Evolutionary conservation across 208 protist genomes (phyloP).

Genomic region (Angomonas ambiguus): DNA sequence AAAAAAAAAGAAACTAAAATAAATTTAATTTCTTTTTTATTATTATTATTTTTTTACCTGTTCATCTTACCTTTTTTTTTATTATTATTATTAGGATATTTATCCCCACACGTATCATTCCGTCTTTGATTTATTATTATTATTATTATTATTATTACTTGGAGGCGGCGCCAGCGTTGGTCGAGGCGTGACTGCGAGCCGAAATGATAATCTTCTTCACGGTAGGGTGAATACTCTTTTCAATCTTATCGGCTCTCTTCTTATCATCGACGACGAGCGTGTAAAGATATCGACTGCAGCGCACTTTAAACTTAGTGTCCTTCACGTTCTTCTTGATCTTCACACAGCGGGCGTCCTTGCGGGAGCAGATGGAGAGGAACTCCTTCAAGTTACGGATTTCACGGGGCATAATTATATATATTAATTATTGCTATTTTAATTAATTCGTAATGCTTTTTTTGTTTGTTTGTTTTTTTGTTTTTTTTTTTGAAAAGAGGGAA

Average conservation of each 20-base stretch:
- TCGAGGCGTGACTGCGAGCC: slow-evolving; percentile 78
- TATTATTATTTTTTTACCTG: too few species aligned
- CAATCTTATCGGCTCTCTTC: slow-evolving; percentile 91
- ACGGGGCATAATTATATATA: slow-evolving; percentile 49
- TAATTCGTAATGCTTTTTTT: too few species aligned
- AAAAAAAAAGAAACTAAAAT: slow-evolving; percentile 16
- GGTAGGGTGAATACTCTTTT: slow-evolving; percentile 85
- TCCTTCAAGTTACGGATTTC: slow-evolving; percentile 92
- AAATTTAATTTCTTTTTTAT: neutral
- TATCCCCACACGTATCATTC: neutral
- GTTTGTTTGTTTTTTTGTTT: too few species aligned
- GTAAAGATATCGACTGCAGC: slow-evolving; percentile 92
- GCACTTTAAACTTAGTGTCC: slow-evolving; percentile 92
- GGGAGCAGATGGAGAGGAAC: slow-evolving; percentile 91
- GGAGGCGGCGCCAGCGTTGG: slow-evolving; percentile 54
- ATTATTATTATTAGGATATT: too few species aligned
- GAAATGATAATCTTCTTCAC: slow-evolving; percentile 90
- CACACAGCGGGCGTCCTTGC: slow-evolving; percentile 89
- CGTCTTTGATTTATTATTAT: neutral
- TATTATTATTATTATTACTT: neutral
- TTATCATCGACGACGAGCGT: slow-evolving; percentile 88
- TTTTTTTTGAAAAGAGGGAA: too few species aligned
- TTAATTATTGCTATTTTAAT: too few species aligned
- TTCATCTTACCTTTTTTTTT: too few species aligned
- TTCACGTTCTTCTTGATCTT: slow-evolving; percentile 91